Conservation (phyloP, 768 basidiomycete species). For the Aureoboletus auriporus region DNA sequence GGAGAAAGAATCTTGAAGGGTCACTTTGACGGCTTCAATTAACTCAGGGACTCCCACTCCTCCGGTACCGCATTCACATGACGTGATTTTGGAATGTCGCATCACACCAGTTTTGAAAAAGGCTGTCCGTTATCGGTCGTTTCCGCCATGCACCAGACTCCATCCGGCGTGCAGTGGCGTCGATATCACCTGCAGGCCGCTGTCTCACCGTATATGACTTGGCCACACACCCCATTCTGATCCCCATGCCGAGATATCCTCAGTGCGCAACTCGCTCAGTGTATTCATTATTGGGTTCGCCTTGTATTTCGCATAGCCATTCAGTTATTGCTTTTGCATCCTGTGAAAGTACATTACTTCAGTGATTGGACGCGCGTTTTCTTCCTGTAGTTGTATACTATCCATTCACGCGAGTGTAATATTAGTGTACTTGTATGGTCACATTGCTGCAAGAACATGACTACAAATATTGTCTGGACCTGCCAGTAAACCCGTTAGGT, state of each 20-base stretch:
- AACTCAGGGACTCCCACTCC: slow-evolving; percentile 18
- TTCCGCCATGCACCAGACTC: background rate
- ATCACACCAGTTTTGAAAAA: background rate
- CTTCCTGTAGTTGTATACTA: background rate
- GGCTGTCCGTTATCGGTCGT: slow-evolving; percentile 4
- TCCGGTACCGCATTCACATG: background rate
- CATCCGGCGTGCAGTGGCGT: slow-evolving; percentile 9
- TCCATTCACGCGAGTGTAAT: slow-evolving; percentile 9
- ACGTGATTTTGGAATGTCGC: slow-evolving; percentile 6
- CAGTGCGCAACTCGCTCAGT: slow-evolving; percentile 13
- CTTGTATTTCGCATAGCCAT: slow-evolving; percentile 6
- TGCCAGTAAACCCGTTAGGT: slow-evolving; percentile 3
- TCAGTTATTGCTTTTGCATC: slow-evolving; percentile 4
- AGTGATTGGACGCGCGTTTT: background rate
- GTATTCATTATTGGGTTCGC: background rate
- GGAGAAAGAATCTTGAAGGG: slow-evolving; percentile 89
- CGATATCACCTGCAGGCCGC: slow-evolving; percentile 8
- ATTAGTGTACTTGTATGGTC: slow-evolving; percentile 19
- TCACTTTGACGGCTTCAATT: slow-evolving; percentile 89
- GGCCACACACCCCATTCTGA: background rate
- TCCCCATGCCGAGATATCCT: slow-evolving; percentile 21
- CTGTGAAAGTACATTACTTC: background rate
- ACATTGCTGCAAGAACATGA: slow-evolving; percentile 4
- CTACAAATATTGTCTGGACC: slow-evolving; percentile 2
- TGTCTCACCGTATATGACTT: slow-evolving; percentile 1